phyloP scores from a whole-genome alignment of 805 yeast species.

The Yamadazyma insecticola region DNA sequence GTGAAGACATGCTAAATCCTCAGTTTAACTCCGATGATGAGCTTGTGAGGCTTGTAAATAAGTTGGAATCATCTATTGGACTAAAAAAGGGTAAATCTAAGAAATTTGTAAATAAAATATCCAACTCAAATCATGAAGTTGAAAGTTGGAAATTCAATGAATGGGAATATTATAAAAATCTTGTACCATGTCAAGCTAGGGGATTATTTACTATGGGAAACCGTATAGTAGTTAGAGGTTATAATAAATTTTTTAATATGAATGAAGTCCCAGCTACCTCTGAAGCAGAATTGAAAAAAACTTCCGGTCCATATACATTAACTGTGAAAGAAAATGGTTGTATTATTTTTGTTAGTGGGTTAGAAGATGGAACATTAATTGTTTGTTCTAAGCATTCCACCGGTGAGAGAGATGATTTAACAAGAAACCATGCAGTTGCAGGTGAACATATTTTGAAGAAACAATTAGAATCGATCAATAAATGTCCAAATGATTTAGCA shows the following conservation, averaged over 20 bases:
- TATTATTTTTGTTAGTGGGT: slow-evolving; percentile 76
- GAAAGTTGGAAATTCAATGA: slow-evolving; percentile 81
- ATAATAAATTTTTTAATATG: slow-evolving; percentile 88
- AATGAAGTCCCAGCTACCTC: slow-evolving; percentile 57
- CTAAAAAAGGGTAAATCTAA: slow-evolving; percentile 18
- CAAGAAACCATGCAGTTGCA: slow-evolving; percentile 67
- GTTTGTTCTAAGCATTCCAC: slow-evolving; percentile 92
- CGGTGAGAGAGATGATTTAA: slow-evolving; percentile 54
- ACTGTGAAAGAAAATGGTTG: slow-evolving; percentile 93
- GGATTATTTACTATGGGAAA: slow-evolving; percentile 65
- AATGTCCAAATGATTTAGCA: slow-evolving; percentile 51
- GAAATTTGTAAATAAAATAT: slow-evolving; percentile 8
- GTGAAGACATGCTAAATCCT: slow-evolving; percentile 1
- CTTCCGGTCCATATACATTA: slow-evolving; percentile 74
- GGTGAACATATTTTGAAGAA: slow-evolving; percentile 56
- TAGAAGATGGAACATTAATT: slow-evolving; percentile 67
- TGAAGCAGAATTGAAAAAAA: slow-evolving; percentile 40
- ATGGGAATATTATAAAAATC: slow-evolving; percentile 70
- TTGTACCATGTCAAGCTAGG: slow-evolving; percentile 73
- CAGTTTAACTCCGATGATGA: neutral
- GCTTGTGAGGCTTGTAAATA: neutral
- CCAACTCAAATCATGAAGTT: slow-evolving; percentile 1
- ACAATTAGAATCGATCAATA: slow-evolving; percentile 45
- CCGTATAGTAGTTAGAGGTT: slow-evolving; percentile 73
- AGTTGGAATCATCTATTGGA: slow-evolving; percentile 11